Conservation (phyloP, 805 yeast genomes). For the Diddensiella transvaalensis region DNA sequence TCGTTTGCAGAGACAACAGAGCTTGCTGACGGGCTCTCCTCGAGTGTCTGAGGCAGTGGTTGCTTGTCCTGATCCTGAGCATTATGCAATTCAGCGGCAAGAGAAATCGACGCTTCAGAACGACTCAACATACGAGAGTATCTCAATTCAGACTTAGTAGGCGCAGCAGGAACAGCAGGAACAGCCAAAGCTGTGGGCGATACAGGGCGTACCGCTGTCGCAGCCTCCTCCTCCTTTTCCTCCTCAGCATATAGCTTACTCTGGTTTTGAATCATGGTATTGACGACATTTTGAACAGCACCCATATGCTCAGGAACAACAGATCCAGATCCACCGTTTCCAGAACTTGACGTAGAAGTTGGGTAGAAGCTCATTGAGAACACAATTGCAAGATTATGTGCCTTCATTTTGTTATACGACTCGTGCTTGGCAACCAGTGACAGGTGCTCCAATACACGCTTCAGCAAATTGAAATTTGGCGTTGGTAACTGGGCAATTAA, state of each 20-base stretch:
- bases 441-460: constrained; percentile 66
- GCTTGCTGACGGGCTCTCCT: neutral
- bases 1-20: neutral
- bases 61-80: neutral
- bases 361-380: constrained; percentile 63
- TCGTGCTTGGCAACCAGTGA: constrained; percentile 62
- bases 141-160: neutral
- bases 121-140: constrained; percentile 1
- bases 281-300: constrained; percentile 50
- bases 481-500: constrained; percentile 51
- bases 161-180: neutral
- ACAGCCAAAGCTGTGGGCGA: neutral
- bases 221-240: constrained; percentile 1
- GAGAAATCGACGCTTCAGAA: neutral
- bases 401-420: constrained; percentile 76
- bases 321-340: constrained; percentile 1
- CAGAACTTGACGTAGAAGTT: constrained; percentile 13
- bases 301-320: constrained; percentile 39
- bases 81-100: neutral
- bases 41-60: neutral
- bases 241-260: constrained; percentile 28
- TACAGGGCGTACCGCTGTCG: too few species aligned
- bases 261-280: constrained; percentile 42
- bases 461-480: constrained; percentile 64
- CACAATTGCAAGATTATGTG: constrained; percentile 87